These are phyloP conservation scores for Penicillium sp. DNA, from an alignment of 2,329 filamentous ascomycete genomes.

Conservation along the genomic window DNA sequence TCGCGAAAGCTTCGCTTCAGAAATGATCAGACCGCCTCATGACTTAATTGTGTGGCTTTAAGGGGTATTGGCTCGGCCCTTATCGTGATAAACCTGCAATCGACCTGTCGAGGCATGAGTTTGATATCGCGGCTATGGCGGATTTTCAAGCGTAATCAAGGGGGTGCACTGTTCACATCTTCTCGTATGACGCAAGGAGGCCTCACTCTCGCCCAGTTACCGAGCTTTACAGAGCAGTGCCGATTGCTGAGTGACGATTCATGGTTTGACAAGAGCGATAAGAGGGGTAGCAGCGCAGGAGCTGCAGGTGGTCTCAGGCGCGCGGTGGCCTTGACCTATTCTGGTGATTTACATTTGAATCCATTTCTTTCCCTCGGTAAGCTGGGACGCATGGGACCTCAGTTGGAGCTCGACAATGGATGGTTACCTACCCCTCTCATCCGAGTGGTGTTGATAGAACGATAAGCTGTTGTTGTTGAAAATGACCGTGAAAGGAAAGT, in stretches of 20 bases:
- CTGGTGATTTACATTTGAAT: not conserved
- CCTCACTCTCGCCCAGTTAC: not conserved
- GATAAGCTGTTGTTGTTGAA: not conserved
- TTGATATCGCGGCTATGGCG: constrained; percentile 28
- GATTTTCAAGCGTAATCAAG: not conserved
- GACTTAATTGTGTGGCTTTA: not conserved
- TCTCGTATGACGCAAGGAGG: constrained; percentile 23
- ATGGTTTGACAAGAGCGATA: constrained; percentile 1
- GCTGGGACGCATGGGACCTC: not conserved
- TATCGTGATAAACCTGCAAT: not conserved
- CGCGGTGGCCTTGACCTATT: constrained; percentile 1
- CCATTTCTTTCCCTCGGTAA: not conserved
- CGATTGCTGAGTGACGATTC: not conserved
- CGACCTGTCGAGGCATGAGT: constrained; percentile 3
- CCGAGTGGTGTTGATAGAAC: not conserved
- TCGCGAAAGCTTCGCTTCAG: too few relatives aligned
- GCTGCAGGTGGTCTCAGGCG: not conserved
- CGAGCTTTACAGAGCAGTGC: not conserved
- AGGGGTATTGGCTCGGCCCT: not conserved
- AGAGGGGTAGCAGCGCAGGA: not conserved
- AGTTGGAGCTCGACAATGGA: not conserved
- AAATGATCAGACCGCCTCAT: not conserved
- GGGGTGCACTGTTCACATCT: constrained; percentile 1
- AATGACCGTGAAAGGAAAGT: constrained; percentile 15
- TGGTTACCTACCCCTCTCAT: constrained; percentile 7